A percentile compares a stretch with the other conserved stretches of the same genome.
Evolutionary conservation across 495 filamentous ascomycete species (phyloP).

Genomic region (Cryomyces minteri): DNA sequence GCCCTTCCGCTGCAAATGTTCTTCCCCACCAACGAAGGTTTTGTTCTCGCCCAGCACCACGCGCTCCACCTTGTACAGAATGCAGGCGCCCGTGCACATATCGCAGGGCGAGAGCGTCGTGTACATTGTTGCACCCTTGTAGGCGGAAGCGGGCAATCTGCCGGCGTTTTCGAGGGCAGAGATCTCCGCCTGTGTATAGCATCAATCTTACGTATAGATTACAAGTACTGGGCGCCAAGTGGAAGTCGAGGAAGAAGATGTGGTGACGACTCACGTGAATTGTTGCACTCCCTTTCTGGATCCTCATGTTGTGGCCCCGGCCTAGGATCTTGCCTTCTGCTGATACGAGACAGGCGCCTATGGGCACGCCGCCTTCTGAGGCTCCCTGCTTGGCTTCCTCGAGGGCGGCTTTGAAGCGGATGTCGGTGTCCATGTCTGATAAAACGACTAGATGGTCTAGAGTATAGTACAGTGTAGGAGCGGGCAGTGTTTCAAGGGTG

Average conservation of each 20-base stretch:
- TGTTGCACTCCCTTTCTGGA: constrained; percentile 58
- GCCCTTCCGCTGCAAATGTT: constrained; percentile 48
- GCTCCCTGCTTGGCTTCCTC: constrained; percentile 53
- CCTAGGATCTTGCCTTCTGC: constrained; percentile 56
- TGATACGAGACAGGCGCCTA: constrained; percentile 57
- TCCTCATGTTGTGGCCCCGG: constrained; percentile 66
- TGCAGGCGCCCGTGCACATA: constrained; percentile 74
- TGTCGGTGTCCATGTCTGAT: not conserved
- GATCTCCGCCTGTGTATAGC: constrained; percentile 46
- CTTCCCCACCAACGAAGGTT: constrained; percentile 62
- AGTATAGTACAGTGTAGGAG: no score
- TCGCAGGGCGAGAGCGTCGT: constrained; percentile 77
- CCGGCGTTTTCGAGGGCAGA: constrained; percentile 64
- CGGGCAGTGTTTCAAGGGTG: no score
- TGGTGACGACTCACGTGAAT: constrained; percentile 40
- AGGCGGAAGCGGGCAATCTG: constrained; percentile 50
- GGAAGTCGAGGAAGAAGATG: not conserved
- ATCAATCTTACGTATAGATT: no score
- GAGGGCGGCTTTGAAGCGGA: constrained; percentile 27
- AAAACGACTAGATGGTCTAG: no score
- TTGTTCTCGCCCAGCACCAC: constrained; percentile 77
- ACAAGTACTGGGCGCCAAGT: no score
- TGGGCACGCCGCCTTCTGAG: constrained; percentile 65
- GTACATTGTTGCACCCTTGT: constrained; percentile 65
- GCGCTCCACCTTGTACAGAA: constrained; percentile 61